A percentile compares a stretch with the other conserved stretches of the same genome.
Conservation (phyloP, 345 rosid genomes). For the Physaria fendleri region DNA sequence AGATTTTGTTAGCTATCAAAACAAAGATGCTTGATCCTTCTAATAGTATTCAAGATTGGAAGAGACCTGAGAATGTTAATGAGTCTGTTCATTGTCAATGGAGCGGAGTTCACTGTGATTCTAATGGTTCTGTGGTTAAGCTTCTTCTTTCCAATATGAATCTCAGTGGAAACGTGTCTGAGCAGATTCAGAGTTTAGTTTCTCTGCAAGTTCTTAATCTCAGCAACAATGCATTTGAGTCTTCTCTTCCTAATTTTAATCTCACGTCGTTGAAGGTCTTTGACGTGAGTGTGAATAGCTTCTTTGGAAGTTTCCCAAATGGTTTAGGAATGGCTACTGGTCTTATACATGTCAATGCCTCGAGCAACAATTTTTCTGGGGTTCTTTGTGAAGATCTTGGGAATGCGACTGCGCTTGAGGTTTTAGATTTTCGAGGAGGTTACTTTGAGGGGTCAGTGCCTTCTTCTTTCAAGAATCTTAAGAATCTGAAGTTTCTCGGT, state of each 20-base stretch:
- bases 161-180: slow-evolving; percentile 62
- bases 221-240: slow-evolving; percentile 47
- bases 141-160: slow-evolving; percentile 70
- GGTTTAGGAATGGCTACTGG: slow-evolving; percentile 70
- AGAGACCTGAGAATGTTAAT: slow-evolving; percentile 18
- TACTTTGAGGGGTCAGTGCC: slow-evolving; percentile 59
- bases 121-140: slow-evolving; percentile 51
- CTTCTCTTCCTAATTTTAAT: slow-evolving; percentile 48
- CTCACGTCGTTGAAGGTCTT: slow-evolving; percentile 51
- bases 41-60: slow-evolving; percentile 56
- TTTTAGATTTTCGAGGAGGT: slow-evolving; percentile 75
- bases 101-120: slow-evolving; percentile 69
- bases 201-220: slow-evolving; percentile 45
- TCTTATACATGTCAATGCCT: slow-evolving; percentile 64
- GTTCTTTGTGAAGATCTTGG: slow-evolving; percentile 79
- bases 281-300: slow-evolving; percentile 68
- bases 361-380: slow-evolving; percentile 82
- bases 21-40: slow-evolving; percentile 53
- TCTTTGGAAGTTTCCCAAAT: slow-evolving; percentile 60
- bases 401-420: slow-evolving; percentile 55
- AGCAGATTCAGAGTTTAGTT: slow-evolving; percentile 42
- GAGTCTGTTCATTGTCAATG: slow-evolving; percentile 49
- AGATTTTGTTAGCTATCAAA: slow-evolving; percentile 49
- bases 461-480: slow-evolving; percentile 45
- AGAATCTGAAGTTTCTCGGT: slow-evolving; percentile 60